These are phyloP conservation scores for Pichia manshurica DNA, from an alignment of 805 yeast species.

Conservation along the genomic window DNA sequence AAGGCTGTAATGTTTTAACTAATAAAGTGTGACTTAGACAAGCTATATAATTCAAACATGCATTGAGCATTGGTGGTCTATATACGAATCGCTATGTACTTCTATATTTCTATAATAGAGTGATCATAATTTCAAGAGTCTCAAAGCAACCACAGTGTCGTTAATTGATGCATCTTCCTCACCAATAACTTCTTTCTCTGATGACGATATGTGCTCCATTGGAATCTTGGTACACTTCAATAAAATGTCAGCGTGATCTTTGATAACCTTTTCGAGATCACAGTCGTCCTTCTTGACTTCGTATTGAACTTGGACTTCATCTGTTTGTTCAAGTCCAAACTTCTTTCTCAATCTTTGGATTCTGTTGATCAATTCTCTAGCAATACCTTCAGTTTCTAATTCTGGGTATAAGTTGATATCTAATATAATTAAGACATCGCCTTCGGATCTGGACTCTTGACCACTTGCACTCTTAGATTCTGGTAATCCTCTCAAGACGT, in stretches of 20 bases:
- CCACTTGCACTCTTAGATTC: slow-evolving; percentile 60
- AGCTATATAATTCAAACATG: no score
- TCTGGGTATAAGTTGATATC: slow-evolving; percentile 86
- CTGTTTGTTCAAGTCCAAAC: slow-evolving; percentile 90
- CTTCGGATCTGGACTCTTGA: slow-evolving; percentile 80
- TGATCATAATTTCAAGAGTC: slow-evolving; percentile 60
- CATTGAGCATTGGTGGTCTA: no score
- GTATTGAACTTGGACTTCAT: slow-evolving; percentile 87
- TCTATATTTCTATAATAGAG: neutral
- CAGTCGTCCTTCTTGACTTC: slow-evolving; percentile 64
- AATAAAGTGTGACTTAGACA: no score
- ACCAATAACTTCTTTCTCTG: slow-evolving; percentile 50
- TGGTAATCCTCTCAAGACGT: slow-evolving; percentile 85
- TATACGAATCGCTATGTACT: no score
- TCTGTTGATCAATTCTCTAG: slow-evolving; percentile 94
- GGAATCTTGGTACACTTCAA: slow-evolving; percentile 72
- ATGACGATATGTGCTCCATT: slow-evolving; percentile 41
- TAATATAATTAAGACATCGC: slow-evolving; percentile 82
- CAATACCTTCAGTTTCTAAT: slow-evolving; percentile 87
- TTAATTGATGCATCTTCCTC: slow-evolving; percentile 85
- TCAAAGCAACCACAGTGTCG: slow-evolving; percentile 71
- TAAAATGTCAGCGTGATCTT: slow-evolving; percentile 60
- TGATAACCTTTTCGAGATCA: slow-evolving; percentile 55
- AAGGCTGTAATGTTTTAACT: no score
- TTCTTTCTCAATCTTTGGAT: slow-evolving; percentile 96